Evolutionary conservation across 78 protist genomes (phyloP).

Genomic region (Protostelium mycophagum): DNA sequence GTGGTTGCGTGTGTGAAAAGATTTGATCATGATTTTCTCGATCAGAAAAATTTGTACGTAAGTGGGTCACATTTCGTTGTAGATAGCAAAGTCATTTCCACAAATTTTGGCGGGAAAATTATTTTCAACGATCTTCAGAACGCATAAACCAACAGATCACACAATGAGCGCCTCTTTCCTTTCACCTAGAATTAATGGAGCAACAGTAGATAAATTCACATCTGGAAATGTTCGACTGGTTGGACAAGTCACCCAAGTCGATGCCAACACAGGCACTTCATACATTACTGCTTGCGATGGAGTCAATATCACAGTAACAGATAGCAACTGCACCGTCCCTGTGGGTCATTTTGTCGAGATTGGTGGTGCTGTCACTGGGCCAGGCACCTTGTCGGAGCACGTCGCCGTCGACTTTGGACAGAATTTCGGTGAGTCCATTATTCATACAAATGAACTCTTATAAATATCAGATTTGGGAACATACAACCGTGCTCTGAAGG

Average conservation of each 20-base stretch:
- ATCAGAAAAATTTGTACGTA: no score
- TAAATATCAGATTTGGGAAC: neutral
- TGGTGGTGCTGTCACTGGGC: neutral
- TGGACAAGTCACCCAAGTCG: neutral
- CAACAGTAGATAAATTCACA: neutral
- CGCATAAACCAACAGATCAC: neutral
- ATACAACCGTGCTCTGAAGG: neutral
- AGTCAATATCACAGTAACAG: neutral
- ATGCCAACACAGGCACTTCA: neutral
- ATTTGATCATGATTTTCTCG: no score
- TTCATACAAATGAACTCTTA: neutral
- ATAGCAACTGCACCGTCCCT: neutral
- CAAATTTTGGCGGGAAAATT: conserved; percentile 1
- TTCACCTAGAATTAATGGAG: neutral
- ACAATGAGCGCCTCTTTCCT: neutral
- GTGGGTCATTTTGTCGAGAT: neutral
- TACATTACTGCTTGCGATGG: neutral
- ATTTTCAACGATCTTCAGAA: neutral
- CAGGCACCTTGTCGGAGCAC: neutral
- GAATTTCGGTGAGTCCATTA: neutral
- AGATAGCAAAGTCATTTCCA: no score
- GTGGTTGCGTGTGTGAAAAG: no score
- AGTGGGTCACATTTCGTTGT: no score
- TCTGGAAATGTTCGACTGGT: neutral
- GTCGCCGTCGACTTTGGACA: neutral